A percentile compares a stretch with the other conserved stretches of the same genome.
Conservation (phyloP, 2,329 filamentous ascomycete species). For the Dothistroma pini region DNA sequence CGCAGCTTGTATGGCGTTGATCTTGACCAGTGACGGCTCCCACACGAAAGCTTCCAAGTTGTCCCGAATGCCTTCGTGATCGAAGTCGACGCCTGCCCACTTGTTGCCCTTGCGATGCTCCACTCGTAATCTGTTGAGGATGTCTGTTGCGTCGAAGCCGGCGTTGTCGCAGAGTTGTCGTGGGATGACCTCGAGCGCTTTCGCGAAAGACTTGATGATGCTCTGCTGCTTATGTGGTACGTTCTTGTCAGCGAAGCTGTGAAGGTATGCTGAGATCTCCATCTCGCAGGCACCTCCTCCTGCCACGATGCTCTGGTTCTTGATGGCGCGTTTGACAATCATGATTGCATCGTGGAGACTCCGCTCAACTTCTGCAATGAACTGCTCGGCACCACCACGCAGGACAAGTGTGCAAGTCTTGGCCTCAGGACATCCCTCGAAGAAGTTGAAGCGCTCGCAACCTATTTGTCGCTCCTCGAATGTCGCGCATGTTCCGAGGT, state of each 20-base stretch:
- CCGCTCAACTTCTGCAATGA: conserved; percentile 97
- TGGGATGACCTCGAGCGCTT: conserved; percentile 93
- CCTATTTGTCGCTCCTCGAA: conserved; percentile 98
- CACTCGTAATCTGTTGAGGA: conserved; percentile 91
- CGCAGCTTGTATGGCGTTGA: conserved; percentile 94
- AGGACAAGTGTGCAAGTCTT: conserved; percentile 97
- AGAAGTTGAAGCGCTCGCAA: conserved; percentile 97
- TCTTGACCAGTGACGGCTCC: conserved; percentile 94
- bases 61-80: conserved; percentile 84
- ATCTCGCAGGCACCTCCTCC: conserved; percentile 95
- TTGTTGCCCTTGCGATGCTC: conserved; percentile 90
- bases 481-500: conserved; percentile 76
- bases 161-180: conserved; percentile 98
- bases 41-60: conserved; percentile 96
- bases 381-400: conserved; percentile 94
- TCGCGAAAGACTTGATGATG: conserved; percentile 96
- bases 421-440: conserved; percentile 89
- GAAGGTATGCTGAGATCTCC: conserved; percentile 92
- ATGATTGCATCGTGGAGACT: conserved; percentile 99
- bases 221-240: conserved; percentile 93
- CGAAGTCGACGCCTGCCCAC: conserved; percentile 96
- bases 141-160: conserved; percentile 96
- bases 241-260: conserved; percentile 88
- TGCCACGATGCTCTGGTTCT: conserved; percentile 90
- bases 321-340: conserved; percentile 98